phyloP scores from a whole-genome alignment of 495 filamentous ascomycete species.

The Aspergillus ostianus region DNA sequence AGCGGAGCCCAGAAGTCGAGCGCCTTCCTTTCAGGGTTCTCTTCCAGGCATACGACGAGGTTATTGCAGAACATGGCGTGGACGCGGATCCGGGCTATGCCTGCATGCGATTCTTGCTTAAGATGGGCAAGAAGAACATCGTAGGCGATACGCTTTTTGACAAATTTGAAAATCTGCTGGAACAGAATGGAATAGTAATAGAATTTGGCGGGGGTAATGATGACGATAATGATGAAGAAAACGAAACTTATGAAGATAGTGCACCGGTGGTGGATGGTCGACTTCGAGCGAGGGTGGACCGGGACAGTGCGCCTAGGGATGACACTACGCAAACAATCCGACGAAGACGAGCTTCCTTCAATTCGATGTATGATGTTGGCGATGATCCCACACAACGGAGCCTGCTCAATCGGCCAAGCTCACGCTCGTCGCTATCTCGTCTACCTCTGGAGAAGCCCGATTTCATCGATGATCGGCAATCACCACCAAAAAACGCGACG shows the following conservation, averaged over 20 bases:
- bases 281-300: slow-evolving; percentile 19
- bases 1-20: slow-evolving; percentile 61
- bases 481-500: slow-evolving; percentile 25
- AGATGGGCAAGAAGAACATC: slow-evolving; percentile 63
- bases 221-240: slow-evolving; percentile 27
- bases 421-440: slow-evolving; percentile 49
- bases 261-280: slow-evolving; percentile 23
- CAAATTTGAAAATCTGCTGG: slow-evolving; percentile 64
- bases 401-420: slow-evolving; percentile 40
- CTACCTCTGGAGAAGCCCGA: slow-evolving; percentile 40
- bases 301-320: slow-evolving; percentile 14
- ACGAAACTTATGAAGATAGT: slow-evolving; percentile 28
- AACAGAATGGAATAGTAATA: slow-evolving; percentile 65
- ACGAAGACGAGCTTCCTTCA: slow-evolving; percentile 56
- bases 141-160: slow-evolving; percentile 54
- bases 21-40: slow-evolving; percentile 72
- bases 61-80: slow-evolving; percentile 64
- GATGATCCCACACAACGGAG: slow-evolving; percentile 46
- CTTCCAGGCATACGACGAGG: slow-evolving; percentile 74
- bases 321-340: slow-evolving; percentile 30
- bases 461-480: slow-evolving; percentile 29
- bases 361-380: slow-evolving; percentile 54
- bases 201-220: slow-evolving; percentile 49
- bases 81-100: slow-evolving; percentile 69
- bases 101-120: slow-evolving; percentile 76